These are phyloP conservation scores for Ceriops tagal DNA, from an alignment of 345 rosid genomes.

Conservation along the genomic window DNA sequence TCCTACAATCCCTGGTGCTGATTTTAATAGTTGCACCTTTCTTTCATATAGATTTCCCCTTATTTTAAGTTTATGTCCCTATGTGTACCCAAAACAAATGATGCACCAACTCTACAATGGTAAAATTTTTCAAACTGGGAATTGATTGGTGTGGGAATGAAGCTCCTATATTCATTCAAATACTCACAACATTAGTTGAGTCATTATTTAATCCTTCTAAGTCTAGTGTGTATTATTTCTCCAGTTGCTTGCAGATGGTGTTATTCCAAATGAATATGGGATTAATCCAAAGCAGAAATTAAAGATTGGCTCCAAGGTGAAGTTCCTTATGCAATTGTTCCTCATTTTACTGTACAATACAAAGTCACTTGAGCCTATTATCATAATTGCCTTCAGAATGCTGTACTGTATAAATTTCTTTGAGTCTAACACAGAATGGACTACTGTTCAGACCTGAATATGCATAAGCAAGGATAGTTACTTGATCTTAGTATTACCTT, in stretches of 20 bases:
- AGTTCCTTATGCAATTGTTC: constrained; percentile 2
- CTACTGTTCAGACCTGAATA: too few relatives aligned
- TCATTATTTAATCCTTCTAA: neutral
- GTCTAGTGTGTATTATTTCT: constrained; percentile 31
- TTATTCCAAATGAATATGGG: constrained; percentile 96
- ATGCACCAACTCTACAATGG: too few relatives aligned
- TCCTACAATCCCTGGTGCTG: neutral
- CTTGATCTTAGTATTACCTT: neutral
- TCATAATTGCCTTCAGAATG: neutral
- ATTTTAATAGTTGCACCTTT: too few relatives aligned
- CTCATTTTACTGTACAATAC: neutral
- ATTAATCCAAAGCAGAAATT: constrained; percentile 93
- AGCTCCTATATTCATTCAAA: too few relatives aligned
- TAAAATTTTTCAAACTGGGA: too few relatives aligned
- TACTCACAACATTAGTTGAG: too few relatives aligned
- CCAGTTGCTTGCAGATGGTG: constrained; percentile 97
- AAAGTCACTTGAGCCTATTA: neutral
- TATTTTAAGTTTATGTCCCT: too few relatives aligned
- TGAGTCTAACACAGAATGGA: too few relatives aligned
- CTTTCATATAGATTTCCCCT: too few relatives aligned
- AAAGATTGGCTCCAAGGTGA: constrained; percentile 94
- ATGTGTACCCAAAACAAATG: too few relatives aligned
- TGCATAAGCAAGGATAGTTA: neutral
- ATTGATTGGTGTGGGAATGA: too few relatives aligned
- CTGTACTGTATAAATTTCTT: neutral